Conservation (phyloP, 371 early-diverging fungal species). For the Mucor mucedo region DNA sequence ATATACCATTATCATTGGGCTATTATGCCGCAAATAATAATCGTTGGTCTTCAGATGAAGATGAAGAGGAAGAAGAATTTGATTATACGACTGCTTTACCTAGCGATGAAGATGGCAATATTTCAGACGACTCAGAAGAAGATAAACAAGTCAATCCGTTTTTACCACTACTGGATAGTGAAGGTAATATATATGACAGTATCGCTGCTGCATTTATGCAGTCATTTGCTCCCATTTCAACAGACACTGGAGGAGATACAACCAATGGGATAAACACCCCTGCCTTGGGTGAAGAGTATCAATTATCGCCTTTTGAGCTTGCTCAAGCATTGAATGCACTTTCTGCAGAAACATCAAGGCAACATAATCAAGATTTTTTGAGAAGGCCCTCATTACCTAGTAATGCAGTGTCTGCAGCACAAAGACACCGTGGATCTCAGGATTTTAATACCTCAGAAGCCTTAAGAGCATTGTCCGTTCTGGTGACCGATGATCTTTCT, state of each 20-base stretch:
- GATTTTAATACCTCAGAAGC: conserved; percentile 35
- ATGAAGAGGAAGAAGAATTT: conserved; percentile 42
- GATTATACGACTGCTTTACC: conserved; percentile 27
- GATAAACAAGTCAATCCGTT: conserved; percentile 20
- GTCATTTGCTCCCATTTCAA: conserved; percentile 28
- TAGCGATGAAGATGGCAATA: conserved; percentile 22
- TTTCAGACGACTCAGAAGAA: conserved; percentile 36
- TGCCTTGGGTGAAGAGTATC: conserved; percentile 8
- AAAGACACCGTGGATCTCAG: conserved; percentile 29
- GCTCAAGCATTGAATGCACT: conserved; percentile 24
- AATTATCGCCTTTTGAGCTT: conserved; percentile 31
- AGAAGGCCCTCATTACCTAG: conserved; percentile 47
- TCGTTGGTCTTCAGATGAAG: conserved; percentile 47
- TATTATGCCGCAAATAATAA: conserved; percentile 15
- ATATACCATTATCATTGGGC: conserved; percentile 21
- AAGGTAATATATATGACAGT: conserved; percentile 32
- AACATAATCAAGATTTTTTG: conserved; percentile 19
- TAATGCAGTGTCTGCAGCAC: conserved; percentile 41
- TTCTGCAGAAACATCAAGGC: conserved; percentile 8
- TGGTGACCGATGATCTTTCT: conserved; percentile 26
- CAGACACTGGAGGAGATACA: conserved; percentile 3
- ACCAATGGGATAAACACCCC: conserved; percentile 24
- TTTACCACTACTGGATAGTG: conserved; percentile 32
- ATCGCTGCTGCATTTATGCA: conserved; percentile 47
- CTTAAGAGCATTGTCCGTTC: conserved; percentile 31